A percentile compares a stretch with the other conserved stretches of the same genome.
These are phyloP conservation scores for Clitopilus passeckerianus DNA, from an alignment of 768 basidiomycete species.

Conservation along the genomic window DNA sequence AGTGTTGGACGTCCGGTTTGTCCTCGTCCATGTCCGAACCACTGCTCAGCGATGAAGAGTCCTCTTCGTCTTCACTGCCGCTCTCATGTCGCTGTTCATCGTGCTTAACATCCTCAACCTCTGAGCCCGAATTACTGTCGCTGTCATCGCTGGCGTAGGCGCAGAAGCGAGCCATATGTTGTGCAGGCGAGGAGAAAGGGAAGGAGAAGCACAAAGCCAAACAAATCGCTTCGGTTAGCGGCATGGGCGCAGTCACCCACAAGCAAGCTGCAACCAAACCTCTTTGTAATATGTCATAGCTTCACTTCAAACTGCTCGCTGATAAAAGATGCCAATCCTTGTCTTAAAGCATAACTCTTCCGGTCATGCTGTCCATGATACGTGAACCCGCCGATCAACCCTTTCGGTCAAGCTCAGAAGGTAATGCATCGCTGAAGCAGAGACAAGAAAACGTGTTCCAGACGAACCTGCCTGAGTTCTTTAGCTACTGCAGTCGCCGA, in stretches of 20 bases:
- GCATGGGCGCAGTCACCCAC: too few relatives aligned
- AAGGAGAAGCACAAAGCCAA: not conserved
- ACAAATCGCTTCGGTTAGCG: not conserved
- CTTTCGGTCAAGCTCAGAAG: too few relatives aligned
- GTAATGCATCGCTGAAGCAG: too few relatives aligned
- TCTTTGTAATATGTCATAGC: not conserved
- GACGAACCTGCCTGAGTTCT: too few relatives aligned
- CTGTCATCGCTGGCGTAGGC: constrained; percentile 60
- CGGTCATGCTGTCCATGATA: too few relatives aligned
- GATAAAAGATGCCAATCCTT: too few relatives aligned
- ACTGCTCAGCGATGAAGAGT: constrained; percentile 21
- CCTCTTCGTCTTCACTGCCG: constrained; percentile 31
- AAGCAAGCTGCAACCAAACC: not conserved
- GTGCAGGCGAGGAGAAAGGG: not conserved
- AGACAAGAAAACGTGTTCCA: too few relatives aligned
- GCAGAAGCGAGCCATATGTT: constrained; percentile 61
- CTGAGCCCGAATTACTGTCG: constrained; percentile 32
- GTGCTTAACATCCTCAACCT: constrained; percentile 16
- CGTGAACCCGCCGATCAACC: too few relatives aligned
- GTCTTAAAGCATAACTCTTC: too few relatives aligned
- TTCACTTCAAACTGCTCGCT: too few relatives aligned
- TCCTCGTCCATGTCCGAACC: constrained; percentile 51
- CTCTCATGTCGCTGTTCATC: constrained; percentile 26
- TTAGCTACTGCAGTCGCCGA: too few relatives aligned
- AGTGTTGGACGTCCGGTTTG: constrained; percentile 26